Conservation (phyloP, 1,284 basidiomycete species). For the Leccinum subfulvum region DNA sequence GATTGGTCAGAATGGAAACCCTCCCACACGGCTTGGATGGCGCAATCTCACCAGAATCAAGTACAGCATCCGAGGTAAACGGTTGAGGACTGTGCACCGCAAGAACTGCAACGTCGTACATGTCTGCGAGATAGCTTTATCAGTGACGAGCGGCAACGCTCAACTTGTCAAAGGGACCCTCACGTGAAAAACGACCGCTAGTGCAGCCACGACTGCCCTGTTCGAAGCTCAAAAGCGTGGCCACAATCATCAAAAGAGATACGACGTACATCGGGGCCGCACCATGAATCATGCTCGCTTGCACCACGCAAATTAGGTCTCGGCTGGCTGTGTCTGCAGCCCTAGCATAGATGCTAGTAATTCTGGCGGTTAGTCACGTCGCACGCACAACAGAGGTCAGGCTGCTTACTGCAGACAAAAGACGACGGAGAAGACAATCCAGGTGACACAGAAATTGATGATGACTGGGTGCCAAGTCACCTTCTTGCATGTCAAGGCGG, state of each 20-base stretch:
- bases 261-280: slow-evolving; percentile 50
- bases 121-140: slow-evolving; percentile 30
- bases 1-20: slow-evolving; percentile 14
- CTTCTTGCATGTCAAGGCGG: slow-evolving; percentile 42
- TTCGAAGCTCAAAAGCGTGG: not conserved
- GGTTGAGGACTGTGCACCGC: slow-evolving; percentile 12
- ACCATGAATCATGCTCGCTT: slow-evolving; percentile 53
- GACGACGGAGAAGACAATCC: slow-evolving; percentile 53
- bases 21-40: not conserved
- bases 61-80: slow-evolving; percentile 21
- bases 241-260: slow-evolving; percentile 1
- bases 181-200: slow-evolving; percentile 52
- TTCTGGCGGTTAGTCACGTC: slow-evolving; percentile 2
- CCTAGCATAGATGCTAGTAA: slow-evolving; percentile 42
- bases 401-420: slow-evolving; percentile 49
- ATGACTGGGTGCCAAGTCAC: slow-evolving; percentile 45
- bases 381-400: not conserved
- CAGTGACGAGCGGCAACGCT: not conserved
- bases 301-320: slow-evolving; percentile 42
- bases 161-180: slow-evolving; percentile 6
- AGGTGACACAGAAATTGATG: slow-evolving; percentile 52
- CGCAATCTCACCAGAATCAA: slow-evolving; percentile 16
- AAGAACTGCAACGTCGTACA: slow-evolving; percentile 38
- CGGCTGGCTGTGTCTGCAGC: slow-evolving; percentile 18
- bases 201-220: slow-evolving; percentile 48